These are phyloP conservation scores for Gossypium australe DNA, from an alignment of 345 rosid species.

Conservation along the genomic window DNA sequence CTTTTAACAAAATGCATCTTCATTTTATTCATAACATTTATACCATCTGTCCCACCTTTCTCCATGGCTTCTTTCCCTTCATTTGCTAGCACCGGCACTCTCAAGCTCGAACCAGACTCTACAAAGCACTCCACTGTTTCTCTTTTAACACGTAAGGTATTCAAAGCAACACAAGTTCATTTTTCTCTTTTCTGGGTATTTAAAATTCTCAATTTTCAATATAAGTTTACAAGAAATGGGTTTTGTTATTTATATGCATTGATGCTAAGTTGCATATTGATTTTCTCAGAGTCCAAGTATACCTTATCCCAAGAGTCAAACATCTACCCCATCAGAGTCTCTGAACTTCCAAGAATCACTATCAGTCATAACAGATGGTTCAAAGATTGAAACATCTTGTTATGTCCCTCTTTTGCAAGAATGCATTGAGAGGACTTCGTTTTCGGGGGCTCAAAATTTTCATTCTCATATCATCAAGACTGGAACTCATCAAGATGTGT, in stretches of 20 bases:
- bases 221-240: background rate
- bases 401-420: slow-evolving; percentile 44
- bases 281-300: slow-evolving; percentile 24
- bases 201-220: background rate
- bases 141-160: slow-evolving; percentile 31
- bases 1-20: background rate
- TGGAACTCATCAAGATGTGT: slow-evolving; percentile 28
- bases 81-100: slow-evolving; percentile 16
- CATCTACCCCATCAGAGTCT: slow-evolving; percentile 22
- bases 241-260: slow-evolving; percentile 1
- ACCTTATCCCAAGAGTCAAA: slow-evolving; percentile 20
- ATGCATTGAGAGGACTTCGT: slow-evolving; percentile 37
- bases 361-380: slow-evolving; percentile 23
- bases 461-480: slow-evolving; percentile 52
- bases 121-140: slow-evolving; percentile 21
- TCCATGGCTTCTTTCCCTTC: slow-evolving; percentile 45
- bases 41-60: background rate
- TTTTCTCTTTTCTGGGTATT: background rate
- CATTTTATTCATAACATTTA: background rate
- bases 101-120: slow-evolving; percentile 29
- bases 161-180: background rate
- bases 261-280: slow-evolving; percentile 12
- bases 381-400: slow-evolving; percentile 22
- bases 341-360: slow-evolving; percentile 33
- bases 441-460: slow-evolving; percentile 26